Evolutionary conservation across 2,329 filamentous ascomycete genomes (phyloP).

Genomic region (Hortaea werneckii): DNA sequence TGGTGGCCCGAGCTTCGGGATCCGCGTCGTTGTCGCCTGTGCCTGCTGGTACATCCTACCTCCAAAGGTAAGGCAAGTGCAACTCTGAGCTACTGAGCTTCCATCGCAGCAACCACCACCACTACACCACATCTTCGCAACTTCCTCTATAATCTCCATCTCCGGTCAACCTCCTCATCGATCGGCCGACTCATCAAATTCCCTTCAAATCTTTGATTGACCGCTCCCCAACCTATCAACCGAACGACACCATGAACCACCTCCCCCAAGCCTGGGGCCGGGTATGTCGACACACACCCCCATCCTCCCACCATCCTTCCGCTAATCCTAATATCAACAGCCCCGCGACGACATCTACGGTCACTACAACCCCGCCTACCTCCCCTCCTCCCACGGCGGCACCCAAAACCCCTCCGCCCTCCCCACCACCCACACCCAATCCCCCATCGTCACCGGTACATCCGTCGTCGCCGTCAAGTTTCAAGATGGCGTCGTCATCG

Average conservation of each 20-base stretch:
- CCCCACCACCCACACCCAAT: constrained; percentile 80
- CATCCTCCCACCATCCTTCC: not conserved
- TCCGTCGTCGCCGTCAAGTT: constrained; percentile 94
- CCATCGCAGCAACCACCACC: too few species aligned
- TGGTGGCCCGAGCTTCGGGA: too few species aligned
- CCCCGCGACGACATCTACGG: constrained; percentile 97
- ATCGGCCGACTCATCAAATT: too few species aligned
- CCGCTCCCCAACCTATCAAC: too few species aligned
- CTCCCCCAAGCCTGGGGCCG: constrained; percentile 56
- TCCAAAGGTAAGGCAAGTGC: too few species aligned
- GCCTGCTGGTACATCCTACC: too few species aligned
- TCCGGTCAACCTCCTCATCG: too few species aligned
- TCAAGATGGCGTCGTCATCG: constrained; percentile 91
- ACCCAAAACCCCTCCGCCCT: constrained; percentile 12
- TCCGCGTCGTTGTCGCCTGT: too few species aligned
- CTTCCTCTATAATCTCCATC: too few species aligned
- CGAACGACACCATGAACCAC: constrained; percentile 47
- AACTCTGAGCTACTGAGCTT: too few species aligned
- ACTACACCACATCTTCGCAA: too few species aligned
- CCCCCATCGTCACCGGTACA: constrained; percentile 89
- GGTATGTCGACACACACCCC: constrained; percentile 36
- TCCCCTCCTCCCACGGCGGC: constrained; percentile 49
- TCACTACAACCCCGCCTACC: constrained; percentile 78
- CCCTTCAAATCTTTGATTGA: too few species aligned
- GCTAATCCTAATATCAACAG: constrained; percentile 45